Base-by-base conservation (phyloP, 2,329 filamentous ascomycete species). In the Venturia carpophila region DNA sequence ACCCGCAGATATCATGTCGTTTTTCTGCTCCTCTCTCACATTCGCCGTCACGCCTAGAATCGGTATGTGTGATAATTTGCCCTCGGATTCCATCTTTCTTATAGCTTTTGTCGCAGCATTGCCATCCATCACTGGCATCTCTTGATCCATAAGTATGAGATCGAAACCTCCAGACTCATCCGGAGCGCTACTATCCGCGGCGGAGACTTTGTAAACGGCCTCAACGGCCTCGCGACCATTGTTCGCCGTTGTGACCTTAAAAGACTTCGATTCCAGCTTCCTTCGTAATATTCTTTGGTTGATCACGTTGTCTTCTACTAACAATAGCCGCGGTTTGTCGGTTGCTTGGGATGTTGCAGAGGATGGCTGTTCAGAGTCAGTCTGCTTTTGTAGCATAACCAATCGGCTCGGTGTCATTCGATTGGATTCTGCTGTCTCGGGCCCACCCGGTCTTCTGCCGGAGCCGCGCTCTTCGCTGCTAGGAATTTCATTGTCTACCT, bases 261-360 rank as follows among this genome's bases (percentile, higher is more conserved):
- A 75, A 11, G 73, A 73, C 27, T 68, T 67, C 64, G 73, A 72
- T 19, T 67, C 69, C 17, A 76, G 71, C 60, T 75, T 73, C 61
- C 72, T 70, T 19, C 69, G 67, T 0, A 75, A 68, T 0, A 76
- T 72, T 13, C 69, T 71, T 66, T 76, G 74, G 62, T 76, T 76
- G 24, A 76, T 70, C 5, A 74, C 60, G 39, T 76, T 76, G 52
- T 76, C 74, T 65, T 76, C 74, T 3, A 76, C 74, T 7, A 65
- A n/a, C 15, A 66, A 60, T n/a, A 66, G 34, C 21, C 45, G 43
- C n/a, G 55, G 52, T 5, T 4, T 58, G 30, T 37, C 37, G 41
- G 5, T 62, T 43, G 30, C 52, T 37, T 58, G 52, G 7, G 52
- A 58, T 27, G 1, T 37, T 37, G 52, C 19, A 37, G 52, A 58